Evolutionary conservation across 2,329 filamentous ascomycete species (phyloP).

Genomic region (Fusarium sororula): DNA sequence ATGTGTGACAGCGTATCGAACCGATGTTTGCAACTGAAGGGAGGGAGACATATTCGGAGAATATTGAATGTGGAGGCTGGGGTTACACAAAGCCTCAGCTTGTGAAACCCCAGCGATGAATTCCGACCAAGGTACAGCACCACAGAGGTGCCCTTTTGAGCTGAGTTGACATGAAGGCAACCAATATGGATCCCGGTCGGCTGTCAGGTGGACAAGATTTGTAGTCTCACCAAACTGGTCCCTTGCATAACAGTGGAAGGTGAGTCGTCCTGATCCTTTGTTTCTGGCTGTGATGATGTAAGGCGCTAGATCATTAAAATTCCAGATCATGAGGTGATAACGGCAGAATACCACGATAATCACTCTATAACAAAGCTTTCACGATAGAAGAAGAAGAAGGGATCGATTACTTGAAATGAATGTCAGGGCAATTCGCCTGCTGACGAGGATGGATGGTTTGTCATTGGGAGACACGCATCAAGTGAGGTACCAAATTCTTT

Average conservation of each 20-base stretch:
- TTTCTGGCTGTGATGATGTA: constrained; percentile 8
- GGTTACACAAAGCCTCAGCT: constrained; percentile 21
- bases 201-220: constrained; percentile 19
- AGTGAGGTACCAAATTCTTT: background rate
- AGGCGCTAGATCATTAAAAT: background rate
- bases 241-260: constrained; percentile 33
- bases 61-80: constrained; percentile 29
- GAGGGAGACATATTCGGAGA: constrained; percentile 25
- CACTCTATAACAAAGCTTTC: background rate
- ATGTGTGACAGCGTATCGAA: constrained; percentile 1
- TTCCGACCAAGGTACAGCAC: constrained; percentile 11
- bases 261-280: constrained; percentile 3
- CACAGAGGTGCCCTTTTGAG: constrained; percentile 18
- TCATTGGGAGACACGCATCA: background rate
- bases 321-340: background rate
- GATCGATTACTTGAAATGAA: background rate
- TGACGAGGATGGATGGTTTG: background rate
- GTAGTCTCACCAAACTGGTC: constrained; percentile 32
- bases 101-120: constrained; percentile 22
- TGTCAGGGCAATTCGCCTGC: background rate
- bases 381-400: background rate
- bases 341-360: background rate
- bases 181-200: constrained; percentile 23
- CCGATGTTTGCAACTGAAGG: background rate
- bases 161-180: constrained; percentile 4